Conservation (phyloP, 371 early-diverging fungal genomes). For the Haplosporangium sp. region DNA sequence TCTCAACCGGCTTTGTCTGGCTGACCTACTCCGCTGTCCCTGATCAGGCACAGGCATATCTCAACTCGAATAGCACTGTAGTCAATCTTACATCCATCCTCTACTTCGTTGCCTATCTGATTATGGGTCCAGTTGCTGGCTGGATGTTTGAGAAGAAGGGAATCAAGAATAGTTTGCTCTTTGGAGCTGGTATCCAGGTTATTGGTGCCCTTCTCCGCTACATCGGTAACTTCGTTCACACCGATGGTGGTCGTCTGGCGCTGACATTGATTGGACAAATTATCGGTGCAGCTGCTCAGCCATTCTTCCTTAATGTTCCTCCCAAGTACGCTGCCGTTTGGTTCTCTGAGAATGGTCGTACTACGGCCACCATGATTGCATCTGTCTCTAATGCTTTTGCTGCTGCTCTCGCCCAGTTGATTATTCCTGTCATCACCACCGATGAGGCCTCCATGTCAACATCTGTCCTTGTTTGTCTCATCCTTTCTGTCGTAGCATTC, state of each 20-base stretch:
- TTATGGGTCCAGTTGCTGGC: conserved; percentile 60
- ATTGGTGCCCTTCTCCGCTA: conserved; percentile 73
- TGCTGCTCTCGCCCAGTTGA: conserved; percentile 66
- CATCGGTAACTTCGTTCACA: conserved; percentile 60
- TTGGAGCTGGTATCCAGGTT: conserved; percentile 61
- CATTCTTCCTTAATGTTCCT: conserved; percentile 71
- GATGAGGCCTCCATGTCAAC: conserved; percentile 52
- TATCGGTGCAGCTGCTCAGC: conserved; percentile 68
- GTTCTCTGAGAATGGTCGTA: conserved; percentile 73
- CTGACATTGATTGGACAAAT: conserved; percentile 71
- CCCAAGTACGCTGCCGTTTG: conserved; percentile 74
- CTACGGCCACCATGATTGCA: conserved; percentile 73
- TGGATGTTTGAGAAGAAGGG: conserved; percentile 63
- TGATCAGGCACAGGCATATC: conserved; percentile 29
- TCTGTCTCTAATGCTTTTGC: conserved; percentile 61
- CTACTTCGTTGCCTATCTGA: conserved; percentile 62
- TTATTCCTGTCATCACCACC: conserved; percentile 65
- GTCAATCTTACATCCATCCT: conserved; percentile 61
- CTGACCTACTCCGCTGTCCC: conserved; percentile 49
- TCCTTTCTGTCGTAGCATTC: conserved; percentile 58
- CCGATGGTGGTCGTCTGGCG: conserved; percentile 58
- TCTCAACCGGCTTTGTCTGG: conserved; percentile 54
- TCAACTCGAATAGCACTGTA: conserved; percentile 32
- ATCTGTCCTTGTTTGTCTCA: conserved; percentile 63
- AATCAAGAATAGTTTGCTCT: conserved; percentile 61